A percentile compares a stretch with the other conserved stretches of the same genome.
Evolutionary conservation across 352 stramenopile species (phyloP).

Genomic region (Thraustotheca clavata): DNA sequence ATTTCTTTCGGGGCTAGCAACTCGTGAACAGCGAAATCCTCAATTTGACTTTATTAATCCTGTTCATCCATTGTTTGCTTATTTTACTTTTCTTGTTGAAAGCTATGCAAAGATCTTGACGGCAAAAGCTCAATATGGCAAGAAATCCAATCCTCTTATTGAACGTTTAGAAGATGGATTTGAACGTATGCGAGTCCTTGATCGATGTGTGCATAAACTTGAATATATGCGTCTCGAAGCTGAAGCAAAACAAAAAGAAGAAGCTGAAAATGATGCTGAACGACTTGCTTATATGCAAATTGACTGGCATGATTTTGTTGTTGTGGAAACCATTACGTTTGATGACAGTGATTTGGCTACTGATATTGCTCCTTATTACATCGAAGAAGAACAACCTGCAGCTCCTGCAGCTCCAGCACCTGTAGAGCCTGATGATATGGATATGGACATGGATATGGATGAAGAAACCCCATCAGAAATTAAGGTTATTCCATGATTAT

Average conservation of each 20-base stretch:
- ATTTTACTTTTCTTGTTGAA: slow-evolving; percentile 98
- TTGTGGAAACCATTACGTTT: slow-evolving; percentile 99
- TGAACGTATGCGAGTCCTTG: slow-evolving; percentile 77
- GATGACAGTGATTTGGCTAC: slow-evolving; percentile 75
- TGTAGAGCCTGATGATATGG: slow-evolving; percentile 69
- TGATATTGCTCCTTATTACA: background rate
- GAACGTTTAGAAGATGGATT: slow-evolving; percentile 55
- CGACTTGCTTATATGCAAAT: slow-evolving; percentile 71
- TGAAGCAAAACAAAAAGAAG: slow-evolving; percentile 60
- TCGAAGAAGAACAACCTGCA: slow-evolving; percentile 21
- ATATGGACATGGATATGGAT: slow-evolving; percentile 88
- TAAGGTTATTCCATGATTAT: slow-evolving; percentile 32
- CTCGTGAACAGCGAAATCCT: slow-evolving; percentile 95
- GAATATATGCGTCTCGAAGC: slow-evolving; percentile 72
- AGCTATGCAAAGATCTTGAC: slow-evolving; percentile 89
- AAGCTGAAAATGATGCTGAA: slow-evolving; percentile 66
- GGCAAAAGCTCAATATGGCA: slow-evolving; percentile 53
- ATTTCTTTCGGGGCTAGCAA: slow-evolving; percentile 92
- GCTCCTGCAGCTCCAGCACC: slow-evolving; percentile 24
- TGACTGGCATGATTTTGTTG: slow-evolving; percentile 99
- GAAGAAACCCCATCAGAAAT: slow-evolving; percentile 59
- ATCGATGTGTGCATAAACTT: slow-evolving; percentile 77
- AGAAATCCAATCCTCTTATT: slow-evolving; percentile 30
- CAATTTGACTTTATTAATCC: slow-evolving; percentile 98
- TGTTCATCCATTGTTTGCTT: slow-evolving; percentile 94